These are phyloP conservation scores for Termitomyces sp. DNA, from an alignment of 768 basidiomycete species.

Conservation along the genomic window DNA sequence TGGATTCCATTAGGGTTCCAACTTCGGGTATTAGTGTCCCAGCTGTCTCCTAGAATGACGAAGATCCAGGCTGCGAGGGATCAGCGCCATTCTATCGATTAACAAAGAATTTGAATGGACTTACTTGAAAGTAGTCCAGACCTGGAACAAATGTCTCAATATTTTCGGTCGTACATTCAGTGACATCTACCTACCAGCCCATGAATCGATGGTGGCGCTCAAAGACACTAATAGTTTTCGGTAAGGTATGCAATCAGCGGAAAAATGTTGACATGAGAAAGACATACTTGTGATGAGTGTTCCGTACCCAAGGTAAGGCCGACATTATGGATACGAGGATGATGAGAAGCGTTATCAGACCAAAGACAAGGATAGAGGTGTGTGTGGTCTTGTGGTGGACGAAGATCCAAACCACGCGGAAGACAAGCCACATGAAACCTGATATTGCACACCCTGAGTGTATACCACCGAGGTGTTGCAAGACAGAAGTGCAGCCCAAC, in stretches of 20 bases:
- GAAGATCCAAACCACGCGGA: conserved; percentile 51
- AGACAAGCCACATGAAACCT: conserved; percentile 69
- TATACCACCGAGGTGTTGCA: conserved; percentile 79
- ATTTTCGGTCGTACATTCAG: neutral
- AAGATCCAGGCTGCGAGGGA: conserved; percentile 51
- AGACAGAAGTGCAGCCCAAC: conserved; percentile 64
- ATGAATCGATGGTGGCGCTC: conserved; percentile 80
- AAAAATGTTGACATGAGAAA: neutral
- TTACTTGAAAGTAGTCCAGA: conserved; percentile 47
- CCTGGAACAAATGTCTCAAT: conserved; percentile 21
- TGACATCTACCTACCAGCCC: conserved; percentile 52
- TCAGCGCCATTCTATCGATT: conserved; percentile 1
- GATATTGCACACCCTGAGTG: conserved; percentile 80
- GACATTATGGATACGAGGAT: conserved; percentile 58
- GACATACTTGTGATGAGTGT: conserved; percentile 72
- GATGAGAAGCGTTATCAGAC: conserved; percentile 53
- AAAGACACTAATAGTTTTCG: conserved; percentile 46
- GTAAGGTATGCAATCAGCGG: neutral
- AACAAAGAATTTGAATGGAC: conserved; percentile 13
- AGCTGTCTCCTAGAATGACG: conserved; percentile 64
- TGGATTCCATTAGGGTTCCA: conserved; percentile 60
- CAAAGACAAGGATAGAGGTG: conserved; percentile 52
- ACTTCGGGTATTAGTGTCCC: conserved; percentile 44
- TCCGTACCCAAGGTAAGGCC: conserved; percentile 76
- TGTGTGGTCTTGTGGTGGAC: conserved; percentile 45